Evolutionary conservation across 345 rosid species (phyloP).

Genomic region (Toxicodendron radicans): DNA sequence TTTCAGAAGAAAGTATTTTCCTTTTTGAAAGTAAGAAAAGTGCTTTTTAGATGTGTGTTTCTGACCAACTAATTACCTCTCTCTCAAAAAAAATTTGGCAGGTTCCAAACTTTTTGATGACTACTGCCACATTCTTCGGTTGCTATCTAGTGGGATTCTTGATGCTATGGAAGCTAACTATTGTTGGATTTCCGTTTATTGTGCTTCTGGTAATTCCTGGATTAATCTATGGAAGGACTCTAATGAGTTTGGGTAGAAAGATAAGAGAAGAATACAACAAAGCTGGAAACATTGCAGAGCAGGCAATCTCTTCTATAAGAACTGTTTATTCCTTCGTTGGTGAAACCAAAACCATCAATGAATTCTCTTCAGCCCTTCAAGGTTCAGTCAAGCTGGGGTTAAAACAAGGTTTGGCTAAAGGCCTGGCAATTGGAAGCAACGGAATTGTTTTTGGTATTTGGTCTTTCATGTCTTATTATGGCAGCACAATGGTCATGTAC

Average conservation of each 20-base stretch:
- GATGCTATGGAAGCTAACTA: conserved; percentile 75
- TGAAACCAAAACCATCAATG: conserved; percentile 48
- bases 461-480: conserved; percentile 67
- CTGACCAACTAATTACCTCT: not conserved
- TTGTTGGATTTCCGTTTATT: conserved; percentile 69
- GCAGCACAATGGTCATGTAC: conserved; percentile 79
- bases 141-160: conserved; percentile 64
- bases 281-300: conserved; percentile 74
- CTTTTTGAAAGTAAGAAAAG: not conserved
- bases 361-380: conserved; percentile 62
- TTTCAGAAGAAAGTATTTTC: not conserved
- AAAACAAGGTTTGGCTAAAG: conserved; percentile 69
- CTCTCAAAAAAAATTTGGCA: conserved; percentile 21
- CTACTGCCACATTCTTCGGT: conserved; percentile 49
- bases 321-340: conserved; percentile 84
- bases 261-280: conserved; percentile 71
- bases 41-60: not conserved
- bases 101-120: conserved; percentile 82
- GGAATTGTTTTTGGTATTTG: conserved; percentile 69
- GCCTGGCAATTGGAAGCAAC: conserved; percentile 68
- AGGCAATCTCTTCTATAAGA: conserved; percentile 74
- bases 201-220: conserved; percentile 75
- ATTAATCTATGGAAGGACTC: conserved; percentile 69
- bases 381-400: conserved; percentile 62
- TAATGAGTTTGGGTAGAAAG: conserved; percentile 66